Base-by-base conservation (phyloP, 345 rosid species). In the Erodium maritimum region DNA sequence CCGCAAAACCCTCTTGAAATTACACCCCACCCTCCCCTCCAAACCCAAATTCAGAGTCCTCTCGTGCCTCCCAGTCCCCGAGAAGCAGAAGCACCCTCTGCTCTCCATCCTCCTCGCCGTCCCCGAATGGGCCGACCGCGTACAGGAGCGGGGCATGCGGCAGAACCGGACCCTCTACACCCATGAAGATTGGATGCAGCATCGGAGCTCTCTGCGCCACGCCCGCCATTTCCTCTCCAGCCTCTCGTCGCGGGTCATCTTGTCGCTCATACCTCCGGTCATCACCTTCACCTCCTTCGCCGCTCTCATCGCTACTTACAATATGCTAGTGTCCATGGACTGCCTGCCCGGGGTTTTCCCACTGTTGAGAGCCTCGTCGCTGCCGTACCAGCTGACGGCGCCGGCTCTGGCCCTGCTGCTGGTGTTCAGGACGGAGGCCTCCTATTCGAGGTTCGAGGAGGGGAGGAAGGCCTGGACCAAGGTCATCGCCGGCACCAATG, bases 381-480 rank as follows among this genome's bases (percentile, higher is more conserved):
- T 91, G 71, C 98, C 96, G 0, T 86, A 86, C 65, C 93, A 91
- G 80, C 61, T 91, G 20, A 88, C 96, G 0, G 96, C 95, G 24
- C 86, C 98, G 6, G 96, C 96, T 37, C 63, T 91, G 73, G 98
- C 98, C 42, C 73, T 91, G 74, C 82, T 91, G 70, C 63, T 91
- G 42, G 98, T 88, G 46, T 91, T 91, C 50, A 73, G 98, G 62
- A 91, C 94, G 0, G 98, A 91, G 79, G 96, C 98, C 20, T 88
- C 98, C 14, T 91, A 88, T 73, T 88, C 98, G 3, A 79, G 98
- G 77, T 88, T 67, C 56, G 93, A 79, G 68, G 81, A 84, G 65
- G 98, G 98, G 46, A 80, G 77, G 57, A 81, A 80, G 58, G 86
- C 93, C 17, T 91, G 95, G 98, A 86, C 79, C 61, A 81, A 84